These are phyloP conservation scores for Exophiala sp. DNA, from an alignment of 2,329 filamentous ascomycete species.

Conservation along the genomic window DNA sequence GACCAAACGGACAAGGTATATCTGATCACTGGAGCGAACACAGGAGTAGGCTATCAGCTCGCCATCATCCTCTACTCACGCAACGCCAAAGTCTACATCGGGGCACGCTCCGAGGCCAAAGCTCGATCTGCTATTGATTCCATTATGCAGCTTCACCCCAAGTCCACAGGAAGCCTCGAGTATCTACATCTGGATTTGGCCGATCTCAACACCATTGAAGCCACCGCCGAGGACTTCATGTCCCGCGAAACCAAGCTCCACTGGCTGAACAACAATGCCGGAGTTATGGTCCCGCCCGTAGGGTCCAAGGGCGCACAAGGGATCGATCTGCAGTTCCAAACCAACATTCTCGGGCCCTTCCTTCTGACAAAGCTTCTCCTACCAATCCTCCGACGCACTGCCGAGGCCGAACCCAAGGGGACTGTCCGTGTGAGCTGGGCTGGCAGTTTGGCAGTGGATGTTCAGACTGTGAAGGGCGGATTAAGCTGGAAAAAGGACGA, in stretches of 20 bases:
- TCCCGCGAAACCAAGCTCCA: slow-evolving; percentile 33
- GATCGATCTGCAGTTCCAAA: slow-evolving; percentile 38
- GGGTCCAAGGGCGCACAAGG: slow-evolving; percentile 35
- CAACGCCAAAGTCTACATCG: slow-evolving; percentile 45
- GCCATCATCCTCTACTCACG: slow-evolving; percentile 40
- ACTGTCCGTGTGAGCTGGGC: slow-evolving; percentile 36
- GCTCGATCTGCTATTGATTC: slow-evolving; percentile 37
- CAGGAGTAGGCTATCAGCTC: slow-evolving; percentile 41
- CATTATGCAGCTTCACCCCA: slow-evolving; percentile 34
- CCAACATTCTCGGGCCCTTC: slow-evolving; percentile 38
- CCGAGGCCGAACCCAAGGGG: slow-evolving; percentile 18
- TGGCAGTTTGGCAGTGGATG: slow-evolving; percentile 11
- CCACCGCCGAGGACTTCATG: slow-evolving; percentile 23
- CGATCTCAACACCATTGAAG: slow-evolving; percentile 29
- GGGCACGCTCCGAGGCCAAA: slow-evolving; percentile 41
- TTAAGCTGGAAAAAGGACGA: slow-evolving; percentile 13
- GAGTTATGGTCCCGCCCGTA: slow-evolving; percentile 38
- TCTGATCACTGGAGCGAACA: slow-evolving; percentile 38
- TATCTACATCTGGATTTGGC: slow-evolving; percentile 36
- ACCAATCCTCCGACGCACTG: slow-evolving; percentile 34
- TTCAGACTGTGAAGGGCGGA: slow-evolving; percentile 8
- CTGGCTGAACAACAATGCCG: slow-evolving; percentile 33
- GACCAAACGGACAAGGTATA: slow-evolving; percentile 28
- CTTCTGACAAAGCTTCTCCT: slow-evolving; percentile 39
- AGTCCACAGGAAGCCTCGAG: slow-evolving; percentile 34